Evolutionary conservation across 2,329 filamentous ascomycete genomes (phyloP).

Genomic region (Talaromyces sp.): DNA sequence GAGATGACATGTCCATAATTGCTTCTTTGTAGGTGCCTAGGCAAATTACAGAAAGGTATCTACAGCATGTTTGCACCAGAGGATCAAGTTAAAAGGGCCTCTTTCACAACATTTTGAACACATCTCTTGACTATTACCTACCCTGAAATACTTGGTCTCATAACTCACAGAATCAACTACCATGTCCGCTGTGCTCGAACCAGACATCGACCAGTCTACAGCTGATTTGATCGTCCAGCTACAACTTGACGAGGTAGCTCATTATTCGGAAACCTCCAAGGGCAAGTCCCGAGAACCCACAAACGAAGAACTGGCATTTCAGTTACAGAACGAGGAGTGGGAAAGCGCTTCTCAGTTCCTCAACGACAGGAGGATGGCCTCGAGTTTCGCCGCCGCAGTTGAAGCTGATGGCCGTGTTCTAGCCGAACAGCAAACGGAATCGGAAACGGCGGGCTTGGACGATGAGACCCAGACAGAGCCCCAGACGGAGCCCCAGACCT

Average conservation of each 20-base stretch:
- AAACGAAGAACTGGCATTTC: constrained; percentile 14
- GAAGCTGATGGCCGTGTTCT: constrained; percentile 14
- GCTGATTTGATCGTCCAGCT: constrained; percentile 17
- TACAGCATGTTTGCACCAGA: too few species aligned
- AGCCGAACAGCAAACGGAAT: constrained; percentile 9
- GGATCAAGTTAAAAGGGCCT: too few species aligned
- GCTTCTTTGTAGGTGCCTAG: too few species aligned
- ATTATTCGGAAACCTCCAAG: constrained; percentile 14
- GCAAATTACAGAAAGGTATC: too few species aligned
- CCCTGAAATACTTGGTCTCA: too few species aligned
- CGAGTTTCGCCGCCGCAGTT: constrained; percentile 19
- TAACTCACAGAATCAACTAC: not conserved
- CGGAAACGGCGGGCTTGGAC: constrained; percentile 7
- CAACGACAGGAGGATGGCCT: constrained; percentile 18
- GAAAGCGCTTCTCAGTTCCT: constrained; percentile 11
- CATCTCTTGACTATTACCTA: too few species aligned
- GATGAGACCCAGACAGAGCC: not conserved
- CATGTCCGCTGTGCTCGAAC: not conserved
- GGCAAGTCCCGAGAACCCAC: constrained; percentile 12
- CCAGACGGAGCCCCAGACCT: not conserved
- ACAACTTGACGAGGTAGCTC: constrained; percentile 15
- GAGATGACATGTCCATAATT: too few species aligned
- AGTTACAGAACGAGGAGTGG: constrained; percentile 14
- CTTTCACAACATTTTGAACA: too few species aligned
- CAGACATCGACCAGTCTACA: constrained; percentile 9